A percentile compares a stretch with the other conserved stretches of the same genome.
Evolutionary conservation across 169 alveolate species (phyloP).

Genomic region (Plasmodium gonderi): DNA sequence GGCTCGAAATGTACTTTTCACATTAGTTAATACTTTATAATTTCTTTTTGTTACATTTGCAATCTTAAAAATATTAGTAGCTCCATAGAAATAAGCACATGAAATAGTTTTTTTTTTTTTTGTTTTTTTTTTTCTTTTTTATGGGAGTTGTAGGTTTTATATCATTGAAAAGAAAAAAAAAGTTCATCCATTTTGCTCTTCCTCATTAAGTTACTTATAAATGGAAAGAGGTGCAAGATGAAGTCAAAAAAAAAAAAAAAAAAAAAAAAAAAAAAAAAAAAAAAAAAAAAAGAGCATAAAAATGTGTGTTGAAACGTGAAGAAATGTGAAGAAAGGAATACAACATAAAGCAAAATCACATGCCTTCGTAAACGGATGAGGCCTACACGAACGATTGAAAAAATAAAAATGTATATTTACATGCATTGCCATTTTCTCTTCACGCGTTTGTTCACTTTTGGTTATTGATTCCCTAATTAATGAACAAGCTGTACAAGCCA

Average conservation of each 20-base stretch:
- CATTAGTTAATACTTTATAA: too few species aligned
- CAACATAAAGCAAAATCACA: too few species aligned
- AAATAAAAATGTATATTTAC: not conserved
- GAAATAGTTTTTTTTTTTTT: too few species aligned
- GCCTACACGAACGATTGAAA: not conserved
- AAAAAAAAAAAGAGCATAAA: not conserved
- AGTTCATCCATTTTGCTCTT: not conserved
- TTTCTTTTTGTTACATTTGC: too few species aligned
- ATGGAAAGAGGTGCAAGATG: not conserved
- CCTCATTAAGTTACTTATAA: not conserved
- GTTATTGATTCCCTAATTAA: not conserved
- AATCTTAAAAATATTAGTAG: too few species aligned
- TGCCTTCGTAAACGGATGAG: too few species aligned
- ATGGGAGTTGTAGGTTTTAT: not conserved
- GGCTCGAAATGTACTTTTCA: too few species aligned
- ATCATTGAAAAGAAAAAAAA: not conserved
- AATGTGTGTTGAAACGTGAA: too few species aligned
- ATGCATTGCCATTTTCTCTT: not conserved
- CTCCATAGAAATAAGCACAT: too few species aligned
- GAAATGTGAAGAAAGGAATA: too few species aligned
- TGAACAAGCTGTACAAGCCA: too few species aligned
- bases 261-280: not conserved
- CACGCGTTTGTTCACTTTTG: not conserved
- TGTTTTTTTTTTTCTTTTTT: too few species aligned
- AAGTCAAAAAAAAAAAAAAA: not conserved